Evolutionary conservation across 176 grass and related monocot species (phyloP).

Genomic region (Oryza nivara): DNA sequence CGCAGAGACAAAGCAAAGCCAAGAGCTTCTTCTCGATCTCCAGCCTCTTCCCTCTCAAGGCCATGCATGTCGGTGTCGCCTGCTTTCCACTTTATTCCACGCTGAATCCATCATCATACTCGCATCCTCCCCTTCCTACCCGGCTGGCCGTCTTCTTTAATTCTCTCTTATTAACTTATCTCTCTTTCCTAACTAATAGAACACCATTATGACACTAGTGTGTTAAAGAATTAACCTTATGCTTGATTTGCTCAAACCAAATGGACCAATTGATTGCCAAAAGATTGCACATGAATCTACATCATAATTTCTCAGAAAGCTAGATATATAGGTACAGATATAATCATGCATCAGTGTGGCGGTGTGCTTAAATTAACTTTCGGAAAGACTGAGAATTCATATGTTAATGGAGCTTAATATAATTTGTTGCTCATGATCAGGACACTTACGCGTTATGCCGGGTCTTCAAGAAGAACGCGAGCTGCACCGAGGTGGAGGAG

Average conservation of each 20-base stretch:
- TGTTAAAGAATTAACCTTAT: not conserved
- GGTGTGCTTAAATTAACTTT: conserved; percentile 13
- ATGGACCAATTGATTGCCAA: not conserved
- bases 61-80: conserved; percentile 54
- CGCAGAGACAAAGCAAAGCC: conserved; percentile 42
- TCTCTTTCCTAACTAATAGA: conserved; percentile 32
- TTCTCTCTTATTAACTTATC: conserved; percentile 30
- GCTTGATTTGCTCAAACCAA: conserved; percentile 12
- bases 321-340: conserved; percentile 11
- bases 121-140: conserved; percentile 35
- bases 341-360: conserved; percentile 24
- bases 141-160: conserved; percentile 23
- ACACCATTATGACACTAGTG: not conserved
- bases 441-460: conserved; percentile 75
- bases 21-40: not conserved
- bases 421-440: conserved; percentile 43
- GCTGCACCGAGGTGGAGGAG: conserved; percentile 62
- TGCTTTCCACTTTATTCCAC: conserved; percentile 72
- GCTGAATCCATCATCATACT: conserved; percentile 58
- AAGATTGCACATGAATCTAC: conserved; percentile 22
- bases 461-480: conserved; percentile 83
- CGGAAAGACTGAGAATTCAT: not conserved
- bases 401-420: conserved; percentile 1
- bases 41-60: conserved; percentile 24
- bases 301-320: not conserved